These are phyloP conservation scores for Fusarium tuaranense DNA, from an alignment of 2,329 filamentous ascomycete genomes.

Conservation along the genomic window DNA sequence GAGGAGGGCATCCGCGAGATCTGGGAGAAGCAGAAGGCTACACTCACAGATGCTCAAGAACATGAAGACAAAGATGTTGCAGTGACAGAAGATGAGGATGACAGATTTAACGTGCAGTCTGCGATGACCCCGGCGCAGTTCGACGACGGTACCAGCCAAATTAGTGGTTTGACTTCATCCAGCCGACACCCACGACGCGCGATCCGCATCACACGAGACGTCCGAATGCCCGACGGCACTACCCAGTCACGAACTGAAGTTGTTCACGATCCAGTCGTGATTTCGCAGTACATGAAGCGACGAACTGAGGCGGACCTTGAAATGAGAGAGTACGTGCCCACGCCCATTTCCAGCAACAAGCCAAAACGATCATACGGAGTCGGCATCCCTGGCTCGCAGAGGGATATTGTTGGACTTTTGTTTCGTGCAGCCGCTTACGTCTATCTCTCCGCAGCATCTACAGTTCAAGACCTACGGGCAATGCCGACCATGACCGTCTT, in stretches of 20 bases:
- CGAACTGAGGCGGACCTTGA: slow-evolving; percentile 78
- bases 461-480: slow-evolving; percentile 60
- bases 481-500: slow-evolving; percentile 64
- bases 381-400: slow-evolving; percentile 45
- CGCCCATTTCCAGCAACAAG: not conserved
- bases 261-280: slow-evolving; percentile 85
- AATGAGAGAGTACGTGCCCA: slow-evolving; percentile 74
- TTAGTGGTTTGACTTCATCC: slow-evolving; percentile 74
- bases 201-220: slow-evolving; percentile 78
- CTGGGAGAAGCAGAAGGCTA: slow-evolving; percentile 88
- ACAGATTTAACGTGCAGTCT: slow-evolving; percentile 78
- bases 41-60: slow-evolving; percentile 78
- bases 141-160: slow-evolving; percentile 85
- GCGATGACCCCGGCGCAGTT: slow-evolving; percentile 74
- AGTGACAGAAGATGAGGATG: slow-evolving; percentile 70
- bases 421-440: slow-evolving; percentile 53
- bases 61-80: slow-evolving; percentile 72
- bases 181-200: slow-evolving; percentile 77
- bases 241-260: slow-evolving; percentile 74
- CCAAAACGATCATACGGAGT: slow-evolving; percentile 37
- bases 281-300: slow-evolving; percentile 87
- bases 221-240: slow-evolving; percentile 58
- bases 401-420: slow-evolving; percentile 50
- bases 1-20: slow-evolving; percentile 91
- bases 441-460: slow-evolving; percentile 60